Percentiles rank a stretch among this genome's conserved stretches.
phyloP scores from a whole-genome alignment of 306 rosid species.

The Mimosa bimucronata region DNA sequence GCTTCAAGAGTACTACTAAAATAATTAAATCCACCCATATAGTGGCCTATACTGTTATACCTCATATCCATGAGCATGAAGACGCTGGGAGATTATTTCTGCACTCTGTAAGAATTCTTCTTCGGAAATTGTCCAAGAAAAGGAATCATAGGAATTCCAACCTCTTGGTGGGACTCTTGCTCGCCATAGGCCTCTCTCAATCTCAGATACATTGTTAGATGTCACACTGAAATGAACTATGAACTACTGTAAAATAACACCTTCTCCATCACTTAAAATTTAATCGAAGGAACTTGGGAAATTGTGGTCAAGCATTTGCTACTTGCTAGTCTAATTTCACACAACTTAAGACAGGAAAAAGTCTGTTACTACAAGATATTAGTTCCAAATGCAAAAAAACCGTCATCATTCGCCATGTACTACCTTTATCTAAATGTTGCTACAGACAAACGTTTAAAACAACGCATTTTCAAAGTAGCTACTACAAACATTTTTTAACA shows the following conservation, averaged over 20 bases:
- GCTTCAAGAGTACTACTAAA: not conserved
- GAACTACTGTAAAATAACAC: not conserved
- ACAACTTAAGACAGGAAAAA: slow-evolving; percentile 23
- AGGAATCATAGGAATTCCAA: slow-evolving; percentile 96
- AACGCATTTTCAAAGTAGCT: not conserved
- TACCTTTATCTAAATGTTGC: too few relatives aligned
- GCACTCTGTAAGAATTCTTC: slow-evolving; percentile 73
- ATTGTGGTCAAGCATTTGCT: slow-evolving; percentile 11
- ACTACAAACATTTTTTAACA: slow-evolving; percentile 11
- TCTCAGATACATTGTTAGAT: slow-evolving; percentile 40
- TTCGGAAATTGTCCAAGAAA: slow-evolving; percentile 83
- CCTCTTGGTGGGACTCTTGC: slow-evolving; percentile 91
- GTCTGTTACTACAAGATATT: not conserved
- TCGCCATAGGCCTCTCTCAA: slow-evolving; percentile 30
- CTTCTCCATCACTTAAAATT: slow-evolving; percentile 12
- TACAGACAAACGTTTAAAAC: too few relatives aligned
- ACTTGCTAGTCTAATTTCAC: slow-evolving; percentile 29
- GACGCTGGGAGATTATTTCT: slow-evolving; percentile 46
- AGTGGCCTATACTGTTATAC: slow-evolving; percentile 28
- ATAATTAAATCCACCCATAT: slow-evolving; percentile 16
- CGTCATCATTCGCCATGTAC: too few relatives aligned
- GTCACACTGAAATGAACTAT: slow-evolving; percentile 54
- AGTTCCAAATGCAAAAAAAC: too few relatives aligned
- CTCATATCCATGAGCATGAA: slow-evolving; percentile 51
- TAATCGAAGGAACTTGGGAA: slow-evolving; percentile 8